Evolutionary conservation across 2,329 filamentous ascomycete genomes (phyloP).

Genomic region (Drechslera avenae): DNA sequence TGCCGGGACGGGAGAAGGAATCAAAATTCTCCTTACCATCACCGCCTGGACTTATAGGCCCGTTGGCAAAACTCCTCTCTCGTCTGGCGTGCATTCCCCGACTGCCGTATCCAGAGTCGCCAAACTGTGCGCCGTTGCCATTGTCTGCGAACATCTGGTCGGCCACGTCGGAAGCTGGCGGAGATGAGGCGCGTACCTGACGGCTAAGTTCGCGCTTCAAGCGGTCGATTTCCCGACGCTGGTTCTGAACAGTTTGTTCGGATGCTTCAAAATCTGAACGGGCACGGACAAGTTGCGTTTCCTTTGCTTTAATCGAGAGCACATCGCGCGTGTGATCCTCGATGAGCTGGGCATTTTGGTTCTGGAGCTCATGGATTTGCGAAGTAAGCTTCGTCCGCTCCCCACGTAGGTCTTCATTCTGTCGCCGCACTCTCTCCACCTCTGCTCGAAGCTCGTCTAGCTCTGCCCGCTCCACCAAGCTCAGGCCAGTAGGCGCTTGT

Average conservation of each 20-base stretch:
- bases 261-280: slow-evolving; percentile 87
- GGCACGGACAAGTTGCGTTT: slow-evolving; percentile 92
- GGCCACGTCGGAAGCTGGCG: slow-evolving; percentile 54
- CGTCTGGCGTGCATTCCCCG: slow-evolving; percentile 49
- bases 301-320: slow-evolving; percentile 95
- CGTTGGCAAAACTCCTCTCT: slow-evolving; percentile 35
- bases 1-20: slow-evolving; percentile 40
- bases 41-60: slow-evolving; percentile 41
- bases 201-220: slow-evolving; percentile 81
- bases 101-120: slow-evolving; percentile 41
- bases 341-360: slow-evolving; percentile 94
- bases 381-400: slow-evolving; percentile 82
- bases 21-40: slow-evolving; percentile 58
- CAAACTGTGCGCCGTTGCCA: slow-evolving; percentile 45
- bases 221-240: slow-evolving; percentile 86
- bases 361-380: slow-evolving; percentile 91
- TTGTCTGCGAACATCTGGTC: slow-evolving; percentile 62
- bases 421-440: slow-evolving; percentile 75
- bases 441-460: slow-evolving; percentile 84
- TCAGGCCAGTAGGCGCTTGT: slow-evolving; percentile 66
- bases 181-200: slow-evolving; percentile 59
- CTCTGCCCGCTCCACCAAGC: slow-evolving; percentile 85
- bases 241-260: slow-evolving; percentile 81
- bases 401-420: slow-evolving; percentile 79
- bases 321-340: slow-evolving; percentile 97